These are phyloP conservation scores for Phytophthora agathidicida DNA, from an alignment of 352 stramenopile genomes.

Conservation along the genomic window DNA sequence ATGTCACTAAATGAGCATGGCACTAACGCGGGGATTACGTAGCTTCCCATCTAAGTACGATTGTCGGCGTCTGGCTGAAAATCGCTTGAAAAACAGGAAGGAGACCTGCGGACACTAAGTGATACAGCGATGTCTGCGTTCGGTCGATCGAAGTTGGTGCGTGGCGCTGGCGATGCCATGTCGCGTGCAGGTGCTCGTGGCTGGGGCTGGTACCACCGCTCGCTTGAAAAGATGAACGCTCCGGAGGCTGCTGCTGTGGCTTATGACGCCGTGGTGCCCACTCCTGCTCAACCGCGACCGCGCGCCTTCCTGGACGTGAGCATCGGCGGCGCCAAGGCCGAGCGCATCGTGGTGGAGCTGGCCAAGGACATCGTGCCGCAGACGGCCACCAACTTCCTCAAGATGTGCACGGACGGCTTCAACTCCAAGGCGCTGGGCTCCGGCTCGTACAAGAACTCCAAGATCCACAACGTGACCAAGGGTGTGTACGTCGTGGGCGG, in stretches of 20 bases:
- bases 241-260: constrained; percentile 51
- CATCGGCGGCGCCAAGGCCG: constrained; percentile 75
- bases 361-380: constrained; percentile 83
- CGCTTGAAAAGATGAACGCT: constrained; percentile 85
- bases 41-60: constrained; percentile 28
- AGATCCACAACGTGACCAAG: constrained; percentile 89
- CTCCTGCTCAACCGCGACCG: constrained; percentile 57
- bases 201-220: constrained; percentile 86
- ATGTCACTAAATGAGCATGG: constrained; percentile 6
- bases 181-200: constrained; percentile 70
- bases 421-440: constrained; percentile 57
- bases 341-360: constrained; percentile 84
- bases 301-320: constrained; percentile 84
- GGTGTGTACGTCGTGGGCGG: constrained; percentile 76
- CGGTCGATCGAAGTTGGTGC: constrained; percentile 65
- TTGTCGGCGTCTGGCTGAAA: constrained; percentile 30
- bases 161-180: constrained; percentile 53
- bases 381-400: constrained; percentile 79
- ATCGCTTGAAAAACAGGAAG: constrained; percentile 10
- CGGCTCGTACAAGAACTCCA: constrained; percentile 84
- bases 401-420: constrained; percentile 77
- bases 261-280: constrained; percentile 75
- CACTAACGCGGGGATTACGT: neutral
- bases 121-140: constrained; percentile 55
- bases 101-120: neutral